Evolutionary conservation across 2,329 filamentous ascomycete species (phyloP), one percentile per base, ranked within the genome.

Genomic region (Penicillium sp.): DNA sequence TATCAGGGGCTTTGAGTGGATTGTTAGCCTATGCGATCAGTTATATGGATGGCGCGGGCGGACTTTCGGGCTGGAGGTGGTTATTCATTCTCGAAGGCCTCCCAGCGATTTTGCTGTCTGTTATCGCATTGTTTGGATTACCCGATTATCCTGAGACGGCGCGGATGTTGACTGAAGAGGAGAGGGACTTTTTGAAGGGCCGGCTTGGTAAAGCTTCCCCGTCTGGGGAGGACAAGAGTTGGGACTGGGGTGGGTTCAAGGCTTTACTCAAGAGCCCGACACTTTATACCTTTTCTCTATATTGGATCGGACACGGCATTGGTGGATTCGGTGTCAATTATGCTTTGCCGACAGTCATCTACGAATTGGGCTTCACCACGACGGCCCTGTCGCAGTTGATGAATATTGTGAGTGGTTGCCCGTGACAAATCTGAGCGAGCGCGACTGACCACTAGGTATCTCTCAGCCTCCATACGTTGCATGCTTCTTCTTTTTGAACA

Each of bases 271-370:
- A 49, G 2, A 71, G 72, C 49, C 71, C 72, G 2, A 75, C 73
- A 0, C 57, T 74, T 27, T 75, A 74, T 43, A 72, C 71, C 2
- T 77, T 77, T 50, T 62, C 58, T 1, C 32, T 72, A 1, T 75
- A 71, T 55, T 78, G 75, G 75, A 72, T 77, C 43, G 70, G 67
- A 6, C 75, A 78, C 56, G 73, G 74, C 0, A 76, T 77, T 56
- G 75, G 75, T 13, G 75, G 75, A 5, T 77, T 76, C 50, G 75
- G 76, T 2, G 63, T 77, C 5, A 59, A 63, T 7, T 77, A 74
- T 55, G 74, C 71, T 5, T 54, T 78, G 48, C 75, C 76, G 1
- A 77, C 75, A 2, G 75, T 78, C 5, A 75, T 78, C 22, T 77
- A 77, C 42, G 64, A 77, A 49, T 65, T 78, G 3, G 75, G 75